phyloP scores from a whole-genome alignment of 2,329 filamentous ascomycete genomes.

The Trichoderma endophyticum region DNA sequence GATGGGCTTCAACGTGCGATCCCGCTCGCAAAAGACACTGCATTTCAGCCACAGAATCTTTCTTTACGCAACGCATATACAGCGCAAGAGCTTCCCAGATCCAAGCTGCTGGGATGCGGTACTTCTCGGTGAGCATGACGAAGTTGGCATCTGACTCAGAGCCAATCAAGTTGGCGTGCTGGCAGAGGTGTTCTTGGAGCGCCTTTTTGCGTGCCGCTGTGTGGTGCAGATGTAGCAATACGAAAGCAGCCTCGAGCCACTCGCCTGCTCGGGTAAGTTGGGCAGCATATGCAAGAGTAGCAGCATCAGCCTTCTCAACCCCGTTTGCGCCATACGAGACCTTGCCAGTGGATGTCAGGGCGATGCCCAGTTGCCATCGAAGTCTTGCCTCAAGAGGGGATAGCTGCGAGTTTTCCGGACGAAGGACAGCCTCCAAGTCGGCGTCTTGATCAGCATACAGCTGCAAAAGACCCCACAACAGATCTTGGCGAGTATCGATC shows the following conservation, averaged over 20 bases:
- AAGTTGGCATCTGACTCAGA: conserved; percentile 56
- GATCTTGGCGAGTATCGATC: conserved; percentile 63
- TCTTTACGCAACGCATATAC: conserved; percentile 70
- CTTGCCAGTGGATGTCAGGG: conserved; percentile 51
- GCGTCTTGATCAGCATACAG: conserved; percentile 64
- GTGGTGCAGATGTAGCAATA: conserved; percentile 71
- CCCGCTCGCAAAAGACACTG: conserved; percentile 75
- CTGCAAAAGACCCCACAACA: conserved; percentile 83
- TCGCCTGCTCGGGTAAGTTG: conserved; percentile 62
- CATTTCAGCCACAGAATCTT: conserved; percentile 68
- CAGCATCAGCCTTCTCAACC: conserved; percentile 60
- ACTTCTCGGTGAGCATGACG: conserved; percentile 57
- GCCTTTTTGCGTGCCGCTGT: conserved; percentile 59
- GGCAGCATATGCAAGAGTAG: conserved; percentile 63
- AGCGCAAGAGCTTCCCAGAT: conserved; percentile 85
- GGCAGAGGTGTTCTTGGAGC: conserved; percentile 70
- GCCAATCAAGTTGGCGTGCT: conserved; percentile 66
- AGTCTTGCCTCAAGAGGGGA: conserved; percentile 73
- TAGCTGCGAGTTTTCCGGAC: conserved; percentile 72
- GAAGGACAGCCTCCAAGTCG: conserved; percentile 66
- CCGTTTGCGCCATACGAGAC: conserved; percentile 53
- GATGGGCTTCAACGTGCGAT: conserved; percentile 77
- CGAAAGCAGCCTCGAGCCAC: conserved; percentile 71
- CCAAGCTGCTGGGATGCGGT: conserved; percentile 73
- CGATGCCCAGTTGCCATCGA: conserved; percentile 79